A percentile compares a stretch with the other conserved stretches of the same genome.
phyloP scores from a whole-genome alignment of 2,329 filamentous ascomycete genomes.

The Dothistroma pini region DNA sequence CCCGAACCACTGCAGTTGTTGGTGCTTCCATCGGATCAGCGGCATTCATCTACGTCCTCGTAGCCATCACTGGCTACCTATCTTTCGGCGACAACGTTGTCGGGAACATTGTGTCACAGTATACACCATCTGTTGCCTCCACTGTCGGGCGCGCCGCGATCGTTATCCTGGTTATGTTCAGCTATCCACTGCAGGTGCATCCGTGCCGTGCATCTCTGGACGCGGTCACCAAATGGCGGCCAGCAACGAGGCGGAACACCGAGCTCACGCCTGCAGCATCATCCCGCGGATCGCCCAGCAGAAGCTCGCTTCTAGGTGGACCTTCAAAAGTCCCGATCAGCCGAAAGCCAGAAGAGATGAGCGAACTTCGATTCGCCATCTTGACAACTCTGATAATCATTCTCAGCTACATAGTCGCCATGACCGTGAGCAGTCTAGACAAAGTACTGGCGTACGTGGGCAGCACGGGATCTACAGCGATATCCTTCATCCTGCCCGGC shows the following conservation, averaged over 20 bases:
- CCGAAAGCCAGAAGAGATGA: slow-evolving; percentile 57
- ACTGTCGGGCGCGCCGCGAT: slow-evolving; percentile 95
- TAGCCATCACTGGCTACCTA: slow-evolving; percentile 91
- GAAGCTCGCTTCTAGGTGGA: slow-evolving; percentile 28
- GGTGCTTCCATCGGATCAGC: slow-evolving; percentile 81
- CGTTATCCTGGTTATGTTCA: slow-evolving; percentile 93
- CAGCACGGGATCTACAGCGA: slow-evolving; percentile 88
- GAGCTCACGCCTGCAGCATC: slow-evolving; percentile 28
- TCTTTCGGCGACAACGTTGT: slow-evolving; percentile 87
- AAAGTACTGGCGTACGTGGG: slow-evolving; percentile 93
- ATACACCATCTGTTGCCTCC: slow-evolving; percentile 71
- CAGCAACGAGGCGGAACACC: slow-evolving; percentile 35
- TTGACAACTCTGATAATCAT: slow-evolving; percentile 85
- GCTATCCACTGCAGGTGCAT: slow-evolving; percentile 91
- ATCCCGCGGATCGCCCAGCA: slow-evolving; percentile 29
- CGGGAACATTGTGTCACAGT: slow-evolving; percentile 94
- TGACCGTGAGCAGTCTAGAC: slow-evolving; percentile 86
- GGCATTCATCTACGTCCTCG: slow-evolving; percentile 81
- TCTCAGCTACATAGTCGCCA: slow-evolving; percentile 78
- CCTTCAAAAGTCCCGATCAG: slow-evolving; percentile 21
- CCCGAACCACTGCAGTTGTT: slow-evolving; percentile 74
- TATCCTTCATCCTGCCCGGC: slow-evolving; percentile 93
- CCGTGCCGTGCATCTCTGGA: slow-evolving; percentile 94
- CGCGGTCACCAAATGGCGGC: slow-evolving; percentile 90
- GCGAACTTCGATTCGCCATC: slow-evolving; percentile 81